These are phyloP conservation scores for Pleurotus tuoliensis DNA, from an alignment of 768 basidiomycete genomes.

Conservation along the genomic window DNA sequence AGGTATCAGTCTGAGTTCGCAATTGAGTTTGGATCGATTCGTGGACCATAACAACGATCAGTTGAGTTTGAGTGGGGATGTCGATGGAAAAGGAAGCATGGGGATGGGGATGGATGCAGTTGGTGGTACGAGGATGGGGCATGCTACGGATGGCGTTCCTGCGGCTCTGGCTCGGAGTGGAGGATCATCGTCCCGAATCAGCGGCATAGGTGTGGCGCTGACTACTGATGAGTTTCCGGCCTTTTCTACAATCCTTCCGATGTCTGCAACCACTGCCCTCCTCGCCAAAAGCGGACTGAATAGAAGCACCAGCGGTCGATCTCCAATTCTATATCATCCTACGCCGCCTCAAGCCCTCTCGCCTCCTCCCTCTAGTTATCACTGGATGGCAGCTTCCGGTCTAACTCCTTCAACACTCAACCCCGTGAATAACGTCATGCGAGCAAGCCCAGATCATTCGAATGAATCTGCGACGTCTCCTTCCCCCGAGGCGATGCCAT, in stretches of 20 bases:
- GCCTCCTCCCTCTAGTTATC: not conserved
- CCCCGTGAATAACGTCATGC: not conserved
- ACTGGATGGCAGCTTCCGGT: not conserved
- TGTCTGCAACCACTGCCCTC: not conserved
- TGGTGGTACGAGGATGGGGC: not conserved
- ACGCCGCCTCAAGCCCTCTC: not conserved
- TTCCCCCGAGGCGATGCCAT: not conserved
- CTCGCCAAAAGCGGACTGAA: not conserved
- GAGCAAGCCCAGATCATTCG: constrained; percentile 2
- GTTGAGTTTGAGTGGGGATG: not conserved
- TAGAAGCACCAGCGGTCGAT: not conserved
- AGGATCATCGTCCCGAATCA: not conserved
- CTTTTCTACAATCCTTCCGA: not conserved
- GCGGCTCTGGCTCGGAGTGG: not conserved
- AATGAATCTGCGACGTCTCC: not conserved
- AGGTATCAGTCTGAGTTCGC: constrained; percentile 2
- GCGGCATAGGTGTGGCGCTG: not conserved
- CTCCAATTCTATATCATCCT: not conserved
- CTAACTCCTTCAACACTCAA: too few relatives aligned
- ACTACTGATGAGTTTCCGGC: not conserved
- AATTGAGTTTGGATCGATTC: constrained; percentile 4
- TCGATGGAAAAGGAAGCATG: not conserved
- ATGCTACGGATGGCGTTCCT: not conserved
- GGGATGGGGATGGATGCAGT: not conserved
- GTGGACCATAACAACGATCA: not conserved